phyloP scores from a whole-genome alignment of 164 flowering plant genomes.

The Echeveria elegans region DNA sequence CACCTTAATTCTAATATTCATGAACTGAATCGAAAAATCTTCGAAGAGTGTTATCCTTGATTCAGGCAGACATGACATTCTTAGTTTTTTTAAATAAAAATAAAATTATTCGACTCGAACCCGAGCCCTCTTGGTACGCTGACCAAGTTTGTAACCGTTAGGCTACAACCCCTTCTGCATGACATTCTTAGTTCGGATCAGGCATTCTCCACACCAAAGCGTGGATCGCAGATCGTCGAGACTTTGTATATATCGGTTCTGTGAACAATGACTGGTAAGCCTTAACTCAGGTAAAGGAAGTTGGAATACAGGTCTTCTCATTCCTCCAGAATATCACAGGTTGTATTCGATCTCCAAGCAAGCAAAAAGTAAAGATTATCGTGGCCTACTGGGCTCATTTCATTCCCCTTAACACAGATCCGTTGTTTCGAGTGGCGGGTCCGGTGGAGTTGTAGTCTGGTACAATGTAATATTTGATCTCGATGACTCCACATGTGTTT shows the following conservation, averaged over 20 bases:
- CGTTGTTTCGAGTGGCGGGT: constrained; percentile 42
- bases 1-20: too few relatives aligned
- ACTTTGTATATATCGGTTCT: constrained; percentile 85
- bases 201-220: constrained; percentile 93
- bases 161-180: too few relatives aligned
- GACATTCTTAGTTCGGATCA: constrained; percentile 88
- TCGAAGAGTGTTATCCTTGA: too few relatives aligned
- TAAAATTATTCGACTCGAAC: too few relatives aligned
- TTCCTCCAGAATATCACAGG: constrained; percentile 86
- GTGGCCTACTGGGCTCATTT: constrained; percentile 86
- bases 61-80: too few relatives aligned
- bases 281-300: constrained; percentile 71
- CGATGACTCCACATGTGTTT: constrained; percentile 61
- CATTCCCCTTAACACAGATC: constrained; percentile 62
- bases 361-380: constrained; percentile 66
- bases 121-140: too few relatives aligned
- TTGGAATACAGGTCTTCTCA: constrained; percentile 75
- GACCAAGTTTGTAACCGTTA: too few relatives aligned
- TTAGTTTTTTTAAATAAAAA: too few relatives aligned
- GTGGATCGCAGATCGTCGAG: constrained; percentile 74
- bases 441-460: constrained; percentile 89
- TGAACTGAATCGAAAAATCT: too few relatives aligned
- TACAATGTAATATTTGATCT: constrained; percentile 75
- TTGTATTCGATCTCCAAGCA: constrained; percentile 78
- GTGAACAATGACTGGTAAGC: constrained; percentile 99